Conservation (phyloP, 2,329 filamentous ascomycete genomes). For the Venturia carpophila region DNA sequence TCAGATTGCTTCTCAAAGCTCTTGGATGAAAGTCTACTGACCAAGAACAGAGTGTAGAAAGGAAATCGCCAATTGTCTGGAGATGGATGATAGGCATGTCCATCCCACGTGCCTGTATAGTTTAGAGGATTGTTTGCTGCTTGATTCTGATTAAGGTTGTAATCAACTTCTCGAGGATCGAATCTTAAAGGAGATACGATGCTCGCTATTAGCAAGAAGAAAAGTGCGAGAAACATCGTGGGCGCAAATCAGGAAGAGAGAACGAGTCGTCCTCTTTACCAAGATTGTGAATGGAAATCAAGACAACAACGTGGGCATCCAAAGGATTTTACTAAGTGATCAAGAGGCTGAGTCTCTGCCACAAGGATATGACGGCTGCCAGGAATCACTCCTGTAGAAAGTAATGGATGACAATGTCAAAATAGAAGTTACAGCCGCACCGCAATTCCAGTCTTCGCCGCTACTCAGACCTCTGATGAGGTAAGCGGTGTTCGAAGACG, state of each 20-base stretch:
- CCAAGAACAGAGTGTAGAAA: slow-evolving; percentile 47
- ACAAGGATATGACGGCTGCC: background rate
- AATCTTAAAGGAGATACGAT: background rate
- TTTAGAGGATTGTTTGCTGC: slow-evolving; percentile 1
- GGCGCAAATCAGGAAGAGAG: background rate
- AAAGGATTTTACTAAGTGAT: background rate
- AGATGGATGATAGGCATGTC: slow-evolving; percentile 43
- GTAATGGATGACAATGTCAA: background rate
- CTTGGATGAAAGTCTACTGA: background rate
- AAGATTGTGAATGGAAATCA: background rate
- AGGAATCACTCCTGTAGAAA: background rate
- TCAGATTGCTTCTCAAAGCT: background rate
- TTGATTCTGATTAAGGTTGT: slow-evolving; percentile 13
- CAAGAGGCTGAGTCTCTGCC: background rate
- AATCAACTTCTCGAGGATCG: slow-evolving; percentile 11
- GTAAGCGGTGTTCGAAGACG: background rate
- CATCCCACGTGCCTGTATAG: background rate
- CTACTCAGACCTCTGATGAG: background rate
- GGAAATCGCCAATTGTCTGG: slow-evolving; percentile 57
- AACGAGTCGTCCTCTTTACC: background rate
- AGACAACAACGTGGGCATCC: background rate
- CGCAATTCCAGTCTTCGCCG: background rate
- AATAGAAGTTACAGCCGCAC: background rate
- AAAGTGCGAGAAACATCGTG: background rate
- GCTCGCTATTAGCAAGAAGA: background rate